Evolutionary conservation across 495 filamentous ascomycete genomes (phyloP).

Genomic region (Filosporella fistucella): DNA sequence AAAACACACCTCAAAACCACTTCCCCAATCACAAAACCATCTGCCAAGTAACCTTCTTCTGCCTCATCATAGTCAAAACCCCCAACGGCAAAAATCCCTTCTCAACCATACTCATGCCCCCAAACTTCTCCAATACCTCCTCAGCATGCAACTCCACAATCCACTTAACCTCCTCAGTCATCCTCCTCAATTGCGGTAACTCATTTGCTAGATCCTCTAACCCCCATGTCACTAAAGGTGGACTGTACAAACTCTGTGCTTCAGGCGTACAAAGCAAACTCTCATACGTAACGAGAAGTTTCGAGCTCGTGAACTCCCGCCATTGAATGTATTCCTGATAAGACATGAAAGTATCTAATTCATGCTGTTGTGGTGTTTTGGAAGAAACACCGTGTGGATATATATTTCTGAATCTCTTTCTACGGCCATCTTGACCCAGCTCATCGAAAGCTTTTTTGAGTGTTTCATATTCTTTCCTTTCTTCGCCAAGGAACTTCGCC

Average conservation of each 20-base stretch:
- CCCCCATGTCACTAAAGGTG: conserved; percentile 17
- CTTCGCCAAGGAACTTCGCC: conserved; percentile 30
- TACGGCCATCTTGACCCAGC: conserved; percentile 1
- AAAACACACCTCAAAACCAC: too few relatives aligned
- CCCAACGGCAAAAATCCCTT: conserved; percentile 50
- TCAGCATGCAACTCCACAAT: conserved; percentile 43
- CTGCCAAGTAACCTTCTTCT: conserved; percentile 52
- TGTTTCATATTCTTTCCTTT: conserved; percentile 32
- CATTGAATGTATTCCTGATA: conserved; percentile 43
- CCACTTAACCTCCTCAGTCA: conserved; percentile 42
- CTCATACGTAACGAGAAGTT: conserved; percentile 24
- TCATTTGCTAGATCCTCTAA: conserved; percentile 11
- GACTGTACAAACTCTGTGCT: neutral
- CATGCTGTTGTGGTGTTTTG: neutral
- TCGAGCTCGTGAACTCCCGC: conserved; percentile 31
- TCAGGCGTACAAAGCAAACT: neutral
- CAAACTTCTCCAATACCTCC: conserved; percentile 44
- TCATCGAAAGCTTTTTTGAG: conserved; percentile 30
- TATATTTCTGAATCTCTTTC: conserved; percentile 7
- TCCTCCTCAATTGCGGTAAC: neutral
- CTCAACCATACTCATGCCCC: conserved; percentile 48
- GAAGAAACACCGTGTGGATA: conserved; percentile 1
- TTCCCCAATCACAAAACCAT: conserved; percentile 28
- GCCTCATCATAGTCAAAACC: conserved; percentile 46
- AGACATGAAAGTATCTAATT: conserved; percentile 32